Base-by-base conservation (phyloP, 1,139 yeast genomes). In the Suhomyces guaymorum region DNA sequence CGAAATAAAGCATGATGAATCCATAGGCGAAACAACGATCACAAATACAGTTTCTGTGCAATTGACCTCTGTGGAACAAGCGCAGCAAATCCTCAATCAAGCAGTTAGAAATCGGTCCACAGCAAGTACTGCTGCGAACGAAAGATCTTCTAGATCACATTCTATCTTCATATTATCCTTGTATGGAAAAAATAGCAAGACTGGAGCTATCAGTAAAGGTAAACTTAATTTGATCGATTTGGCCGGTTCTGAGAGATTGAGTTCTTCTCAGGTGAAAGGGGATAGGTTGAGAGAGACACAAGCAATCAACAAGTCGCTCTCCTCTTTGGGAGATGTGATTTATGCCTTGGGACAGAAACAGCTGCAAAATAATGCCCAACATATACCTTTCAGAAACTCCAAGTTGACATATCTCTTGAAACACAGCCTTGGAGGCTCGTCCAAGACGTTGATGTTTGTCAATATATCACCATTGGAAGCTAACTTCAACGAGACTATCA, bases 361-460 rank as follows among this genome's bases (percentile, higher is more conserved):
- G 46, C 80, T 75, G 49, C 55, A 74, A 8, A 80, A 80, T 18
- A 49, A 16, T 43, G 57, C 77, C 9, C 46, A 38, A 12, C 81
- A 77, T 51, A 57, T 76, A 8, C 82, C 82, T 0, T 77, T 66
- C 51, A 55, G 82, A 42, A 75, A 76, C 51, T 74, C 80, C 6
- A 75, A 75, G 57, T 66, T 92, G 48, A 92, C 98, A 0, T 87
- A 86, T 53, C 63, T 90, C 12, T 66, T 92, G 42, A 94, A 89
- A 51, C 80, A 87, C 53, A 88, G 97, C 27, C 66, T 92, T 26
- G 81, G 87, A 2, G 97, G 96, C 0, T 75, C 78, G 39, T 86
- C 96, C 1, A 92, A 90, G 56, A 89, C 97, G 0, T 66, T 92
- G 40, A 89, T 92, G 97, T 84, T 92, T 69, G 97, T 89, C 10